Conservation (phyloP, 164 flowering plant genomes). For the Magnolia sinica region DNA sequence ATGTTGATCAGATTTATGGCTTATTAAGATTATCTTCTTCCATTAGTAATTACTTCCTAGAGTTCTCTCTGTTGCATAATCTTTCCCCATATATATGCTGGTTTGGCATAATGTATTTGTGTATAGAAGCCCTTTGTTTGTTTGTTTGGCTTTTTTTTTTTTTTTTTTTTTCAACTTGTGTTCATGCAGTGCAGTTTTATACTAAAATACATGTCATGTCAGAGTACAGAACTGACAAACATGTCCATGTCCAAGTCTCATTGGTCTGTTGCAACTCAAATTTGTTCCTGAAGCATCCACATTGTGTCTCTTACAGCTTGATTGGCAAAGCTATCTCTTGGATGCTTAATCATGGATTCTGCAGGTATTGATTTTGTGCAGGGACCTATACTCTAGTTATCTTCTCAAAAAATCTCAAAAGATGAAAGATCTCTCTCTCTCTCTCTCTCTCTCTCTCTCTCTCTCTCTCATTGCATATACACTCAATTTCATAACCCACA, state of each 20-base stretch:
- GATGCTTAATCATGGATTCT: background rate
- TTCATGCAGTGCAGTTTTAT: background rate
- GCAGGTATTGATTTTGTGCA: no score
- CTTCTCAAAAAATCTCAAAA: no score
- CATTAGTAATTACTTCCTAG: background rate
- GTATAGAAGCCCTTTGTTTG: background rate
- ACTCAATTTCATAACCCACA: no score
- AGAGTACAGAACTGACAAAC: background rate
- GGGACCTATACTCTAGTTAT: no score
- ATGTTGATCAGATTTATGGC: conserved; percentile 31
- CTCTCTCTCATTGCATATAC: no score
- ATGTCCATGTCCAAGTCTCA: background rate
- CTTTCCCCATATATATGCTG: background rate
- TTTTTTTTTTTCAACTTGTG: background rate
- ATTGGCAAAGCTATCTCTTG: background rate
- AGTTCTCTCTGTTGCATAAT: background rate
- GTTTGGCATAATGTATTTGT: background rate
- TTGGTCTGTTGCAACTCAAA: background rate
- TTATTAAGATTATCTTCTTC: conserved; percentile 10
- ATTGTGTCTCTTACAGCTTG: no score
- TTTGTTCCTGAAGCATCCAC: background rate
- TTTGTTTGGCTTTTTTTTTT: no score
- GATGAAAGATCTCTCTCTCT: no score
- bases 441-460: no score
- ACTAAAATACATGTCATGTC: background rate